Conservation (phyloP, 805 yeast genomes). For the Brettanomyces nanus region DNA sequence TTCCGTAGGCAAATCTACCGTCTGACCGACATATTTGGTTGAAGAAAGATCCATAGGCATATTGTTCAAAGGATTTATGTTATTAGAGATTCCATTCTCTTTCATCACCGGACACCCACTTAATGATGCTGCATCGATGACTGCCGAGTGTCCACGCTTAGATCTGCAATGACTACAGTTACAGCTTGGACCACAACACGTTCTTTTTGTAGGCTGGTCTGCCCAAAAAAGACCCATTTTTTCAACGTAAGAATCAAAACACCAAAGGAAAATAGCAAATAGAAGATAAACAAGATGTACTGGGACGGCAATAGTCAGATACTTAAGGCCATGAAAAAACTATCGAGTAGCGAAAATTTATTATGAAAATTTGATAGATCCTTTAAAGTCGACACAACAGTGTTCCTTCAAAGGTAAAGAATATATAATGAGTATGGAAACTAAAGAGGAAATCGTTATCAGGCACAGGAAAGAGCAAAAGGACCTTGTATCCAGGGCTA, state of each 20-base stretch:
- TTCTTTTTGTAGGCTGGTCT: not conserved
- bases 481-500: constrained; percentile 57
- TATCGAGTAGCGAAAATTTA: too few relatives aligned
- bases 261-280: not conserved
- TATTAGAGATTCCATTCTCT: constrained; percentile 9
- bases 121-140: not conserved
- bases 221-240: constrained; percentile 88
- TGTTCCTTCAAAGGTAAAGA: too few relatives aligned
- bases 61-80: constrained; percentile 75
- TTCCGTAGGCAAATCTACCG: constrained; percentile 67
- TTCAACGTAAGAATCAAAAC: not conserved
- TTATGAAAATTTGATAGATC: too few relatives aligned
- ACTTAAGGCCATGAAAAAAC: too few relatives aligned
- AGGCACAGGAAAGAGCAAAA: constrained; percentile 64
- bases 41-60: constrained; percentile 74
- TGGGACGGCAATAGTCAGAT: too few relatives aligned
- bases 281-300: too few relatives aligned
- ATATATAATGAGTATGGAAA: too few relatives aligned
- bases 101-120: constrained; percentile 22
- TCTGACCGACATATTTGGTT: constrained; percentile 72
- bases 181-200: not conserved
- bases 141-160: not conserved
- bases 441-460: constrained; percentile 40
- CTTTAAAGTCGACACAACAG: too few relatives aligned
- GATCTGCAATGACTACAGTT: not conserved